A percentile compares a stretch with the other conserved stretches of the same genome.
Conservation (phyloP, 2,329 filamentous ascomycete species). For the Claviceps spartinae region DNA sequence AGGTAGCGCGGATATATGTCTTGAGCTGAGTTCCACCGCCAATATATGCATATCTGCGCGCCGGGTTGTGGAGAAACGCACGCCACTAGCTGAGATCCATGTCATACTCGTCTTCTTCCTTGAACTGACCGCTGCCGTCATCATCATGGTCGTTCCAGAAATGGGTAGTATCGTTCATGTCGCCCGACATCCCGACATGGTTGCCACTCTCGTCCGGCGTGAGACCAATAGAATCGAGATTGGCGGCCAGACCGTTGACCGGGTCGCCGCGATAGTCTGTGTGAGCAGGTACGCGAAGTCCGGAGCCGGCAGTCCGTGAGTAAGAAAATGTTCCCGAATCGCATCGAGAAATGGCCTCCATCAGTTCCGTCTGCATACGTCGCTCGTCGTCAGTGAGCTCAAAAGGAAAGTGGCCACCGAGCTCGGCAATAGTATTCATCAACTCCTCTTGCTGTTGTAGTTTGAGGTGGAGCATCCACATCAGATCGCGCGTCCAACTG, state of each 20-base stretch:
- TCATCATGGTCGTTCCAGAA: slow-evolving; percentile 60
- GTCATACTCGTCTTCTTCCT: slow-evolving; percentile 86
- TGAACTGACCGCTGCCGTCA: slow-evolving; percentile 65
- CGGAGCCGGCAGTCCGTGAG: slow-evolving; percentile 68
- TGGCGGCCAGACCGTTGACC: slow-evolving; percentile 33
- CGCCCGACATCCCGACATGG: slow-evolving; percentile 24
- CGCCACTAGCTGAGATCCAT: slow-evolving; percentile 51
- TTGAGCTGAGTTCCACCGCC: slow-evolving; percentile 6
- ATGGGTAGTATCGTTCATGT: slow-evolving; percentile 37
- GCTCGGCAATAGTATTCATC: slow-evolving; percentile 55
- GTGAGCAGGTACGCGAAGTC: slow-evolving; percentile 81
- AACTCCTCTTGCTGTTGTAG: slow-evolving; percentile 83
- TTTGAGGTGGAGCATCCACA: slow-evolving; percentile 91
- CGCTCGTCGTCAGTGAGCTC: slow-evolving; percentile 82
- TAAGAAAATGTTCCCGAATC: slow-evolving; percentile 67
- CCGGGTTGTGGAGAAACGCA: slow-evolving; percentile 4
- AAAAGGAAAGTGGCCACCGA: slow-evolving; percentile 67
- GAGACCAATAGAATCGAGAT: slow-evolving; percentile 23
- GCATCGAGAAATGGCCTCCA: slow-evolving; percentile 75
- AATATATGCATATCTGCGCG: slow-evolving; percentile 8
- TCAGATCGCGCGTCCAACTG: slow-evolving; percentile 91
- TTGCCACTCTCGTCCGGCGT: slow-evolving; percentile 26
- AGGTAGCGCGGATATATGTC: background rate
- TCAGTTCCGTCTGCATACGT: slow-evolving; percentile 86
- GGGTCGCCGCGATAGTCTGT: slow-evolving; percentile 83